These are phyloP conservation scores for Mrakia gelida DNA, from an alignment of 768 basidiomycete species.

Conservation along the genomic window DNA sequence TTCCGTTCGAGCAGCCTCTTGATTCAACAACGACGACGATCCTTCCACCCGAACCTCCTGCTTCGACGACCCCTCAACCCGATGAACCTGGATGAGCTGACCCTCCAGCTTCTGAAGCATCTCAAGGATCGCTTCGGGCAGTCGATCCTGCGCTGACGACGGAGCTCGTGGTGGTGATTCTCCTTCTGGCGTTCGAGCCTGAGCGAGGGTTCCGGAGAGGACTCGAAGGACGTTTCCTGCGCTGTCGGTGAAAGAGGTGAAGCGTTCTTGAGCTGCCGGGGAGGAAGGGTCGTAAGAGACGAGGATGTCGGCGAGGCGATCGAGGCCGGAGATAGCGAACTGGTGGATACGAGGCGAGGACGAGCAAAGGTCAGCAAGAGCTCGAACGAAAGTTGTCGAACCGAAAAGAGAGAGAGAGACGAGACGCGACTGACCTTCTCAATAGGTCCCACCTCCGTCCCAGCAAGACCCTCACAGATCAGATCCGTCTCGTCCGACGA, in stretches of 20 bases:
- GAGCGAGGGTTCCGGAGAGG: background rate
- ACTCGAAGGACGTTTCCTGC: constrained; percentile 21
- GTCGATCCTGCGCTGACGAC: background rate
- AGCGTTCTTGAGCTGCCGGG: background rate
- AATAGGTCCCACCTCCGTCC: constrained; percentile 18
- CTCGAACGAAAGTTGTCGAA: background rate
- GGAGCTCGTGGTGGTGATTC: constrained; percentile 8
- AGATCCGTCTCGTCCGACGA: constrained; percentile 30
- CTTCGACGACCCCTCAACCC: background rate
- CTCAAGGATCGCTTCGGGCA: constrained; percentile 4
- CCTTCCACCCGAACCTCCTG: background rate
- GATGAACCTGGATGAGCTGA: constrained; percentile 1
- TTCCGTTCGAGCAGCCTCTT: background rate
- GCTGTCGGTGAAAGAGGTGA: constrained; percentile 14
- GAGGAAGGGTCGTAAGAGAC: background rate
- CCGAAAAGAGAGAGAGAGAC: background rate
- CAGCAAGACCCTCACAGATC: constrained; percentile 29
- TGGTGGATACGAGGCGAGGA: background rate
- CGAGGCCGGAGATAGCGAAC: constrained; percentile 19
- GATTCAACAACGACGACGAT: background rate
- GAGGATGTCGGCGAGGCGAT: constrained; percentile 14
- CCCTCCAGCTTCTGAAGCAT: constrained; percentile 13
- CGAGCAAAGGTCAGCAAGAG: background rate
- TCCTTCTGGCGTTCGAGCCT: background rate
- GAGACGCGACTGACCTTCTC: constrained; percentile 13